These are phyloP conservation scores for Lichenothelia convexa DNA, from an alignment of 495 filamentous ascomycete genomes.

Conservation along the genomic window DNA sequence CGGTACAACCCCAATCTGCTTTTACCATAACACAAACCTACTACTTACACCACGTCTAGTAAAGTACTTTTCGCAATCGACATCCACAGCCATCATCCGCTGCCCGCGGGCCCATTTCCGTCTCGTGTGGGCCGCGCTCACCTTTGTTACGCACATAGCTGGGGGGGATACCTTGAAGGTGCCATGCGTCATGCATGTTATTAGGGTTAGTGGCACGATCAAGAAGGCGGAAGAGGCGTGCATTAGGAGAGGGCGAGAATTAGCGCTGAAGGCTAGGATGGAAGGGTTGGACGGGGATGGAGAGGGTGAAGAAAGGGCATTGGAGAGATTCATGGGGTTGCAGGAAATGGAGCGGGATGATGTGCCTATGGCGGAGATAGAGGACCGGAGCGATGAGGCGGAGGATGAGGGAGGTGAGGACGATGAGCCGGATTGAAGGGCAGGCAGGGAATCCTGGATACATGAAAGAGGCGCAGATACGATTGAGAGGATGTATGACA, in stretches of 20 bases:
- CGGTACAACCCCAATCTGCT: constrained; percentile 25
- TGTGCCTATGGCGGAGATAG: too few species aligned
- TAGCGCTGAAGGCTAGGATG: constrained; percentile 47
- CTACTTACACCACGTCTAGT: constrained; percentile 30
- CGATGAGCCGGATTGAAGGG: too few species aligned
- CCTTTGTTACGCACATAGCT: constrained; percentile 60
- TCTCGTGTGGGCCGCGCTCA: constrained; percentile 74
- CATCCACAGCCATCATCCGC: constrained; percentile 78
- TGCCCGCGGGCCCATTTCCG: constrained; percentile 62
- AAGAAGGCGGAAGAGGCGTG: constrained; percentile 80
- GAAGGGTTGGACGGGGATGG: too few species aligned
- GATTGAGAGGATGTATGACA: too few species aligned
- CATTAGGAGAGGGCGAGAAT: constrained; percentile 50
- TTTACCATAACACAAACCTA: background rate
- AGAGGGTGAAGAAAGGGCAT: too few species aligned
- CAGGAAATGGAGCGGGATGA: too few species aligned
- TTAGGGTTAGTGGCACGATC: constrained; percentile 86
- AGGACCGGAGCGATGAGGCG: too few species aligned
- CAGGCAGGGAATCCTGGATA: too few species aligned
- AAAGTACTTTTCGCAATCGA: constrained; percentile 83
- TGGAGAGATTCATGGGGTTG: too few species aligned
- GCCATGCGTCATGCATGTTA: constrained; percentile 61
- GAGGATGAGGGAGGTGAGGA: too few species aligned
- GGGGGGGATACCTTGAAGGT: too few species aligned
- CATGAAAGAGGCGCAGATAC: too few species aligned